Evolutionary conservation across 2,329 filamentous ascomycete species (phyloP).

Genomic region (Pseudogymnoascus sp.): DNA sequence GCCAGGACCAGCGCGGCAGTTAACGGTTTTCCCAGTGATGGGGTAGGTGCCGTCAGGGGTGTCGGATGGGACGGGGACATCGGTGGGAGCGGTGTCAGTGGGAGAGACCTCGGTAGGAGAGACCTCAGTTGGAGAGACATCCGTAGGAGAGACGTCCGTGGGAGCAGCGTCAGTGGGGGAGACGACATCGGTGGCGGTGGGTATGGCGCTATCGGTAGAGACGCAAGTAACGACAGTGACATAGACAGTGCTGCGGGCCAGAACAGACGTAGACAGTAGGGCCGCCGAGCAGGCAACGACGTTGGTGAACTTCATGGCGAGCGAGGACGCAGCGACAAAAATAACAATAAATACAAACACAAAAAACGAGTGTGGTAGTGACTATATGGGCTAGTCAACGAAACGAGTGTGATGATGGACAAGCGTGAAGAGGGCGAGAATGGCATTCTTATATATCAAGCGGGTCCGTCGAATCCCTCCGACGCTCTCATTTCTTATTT

Average conservation of each 20-base stretch:
- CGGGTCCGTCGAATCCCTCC: background rate
- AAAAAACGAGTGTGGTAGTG: background rate
- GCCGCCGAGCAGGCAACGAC: background rate
- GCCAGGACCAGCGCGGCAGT: slow-evolving; percentile 21
- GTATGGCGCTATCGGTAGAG: background rate
- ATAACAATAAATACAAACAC: background rate
- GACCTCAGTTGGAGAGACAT: background rate
- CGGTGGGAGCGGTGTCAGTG: background rate
- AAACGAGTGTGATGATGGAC: background rate
- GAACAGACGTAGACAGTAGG: background rate
- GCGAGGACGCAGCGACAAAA: background rate
- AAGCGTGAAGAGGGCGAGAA: background rate
- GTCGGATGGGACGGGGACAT: background rate
- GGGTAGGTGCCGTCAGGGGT: slow-evolving; percentile 12
- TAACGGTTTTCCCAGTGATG: slow-evolving; percentile 16
- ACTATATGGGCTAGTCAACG: background rate
- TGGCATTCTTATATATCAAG: background rate
- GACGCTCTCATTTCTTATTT: background rate
- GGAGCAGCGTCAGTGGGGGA: background rate
- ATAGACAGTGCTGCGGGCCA: slow-evolving; percentile 4
- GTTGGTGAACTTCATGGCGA: background rate
- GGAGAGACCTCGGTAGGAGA: background rate
- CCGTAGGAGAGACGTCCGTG: background rate
- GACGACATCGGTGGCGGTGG: background rate
- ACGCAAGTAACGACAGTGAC: background rate